Conservation (phyloP, 2,329 filamentous ascomycete species). For the Botrytis deweyae region DNA sequence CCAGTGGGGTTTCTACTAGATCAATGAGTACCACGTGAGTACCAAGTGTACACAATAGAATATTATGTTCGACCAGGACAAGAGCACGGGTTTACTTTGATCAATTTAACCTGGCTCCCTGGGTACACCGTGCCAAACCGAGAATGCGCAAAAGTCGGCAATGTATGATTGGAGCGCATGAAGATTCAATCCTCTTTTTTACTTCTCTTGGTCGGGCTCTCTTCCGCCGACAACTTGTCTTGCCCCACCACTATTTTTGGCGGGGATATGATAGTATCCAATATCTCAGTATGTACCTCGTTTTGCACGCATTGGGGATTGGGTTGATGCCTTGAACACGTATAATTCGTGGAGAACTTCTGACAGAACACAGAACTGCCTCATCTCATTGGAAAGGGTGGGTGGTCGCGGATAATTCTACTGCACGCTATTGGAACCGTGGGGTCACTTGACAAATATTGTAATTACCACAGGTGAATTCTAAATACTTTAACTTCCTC, state of each 20-base stretch:
- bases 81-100: neutral
- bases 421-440: constrained; percentile 7
- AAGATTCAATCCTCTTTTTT: constrained; percentile 3
- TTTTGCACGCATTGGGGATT: neutral
- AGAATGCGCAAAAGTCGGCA: neutral
- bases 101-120: neutral
- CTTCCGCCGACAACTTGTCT: constrained; percentile 21
- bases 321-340: constrained; percentile 4
- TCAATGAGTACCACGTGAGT: neutral
- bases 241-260: constrained; percentile 17
- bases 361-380: neutral
- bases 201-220: constrained; percentile 20
- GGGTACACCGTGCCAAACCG: neutral
- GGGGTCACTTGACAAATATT: constrained; percentile 20
- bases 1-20: neutral
- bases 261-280: constrained; percentile 4
- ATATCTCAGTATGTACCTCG: neutral
- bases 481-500: neutral
- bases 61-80: neutral
- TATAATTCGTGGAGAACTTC: constrained; percentile 22
- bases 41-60: neutral
- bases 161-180: constrained; percentile 25
- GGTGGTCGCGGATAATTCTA: constrained; percentile 14
- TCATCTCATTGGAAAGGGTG: constrained; percentile 14
- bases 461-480: constrained; percentile 7